Evolutionary conservation across 768 basidiomycete species (phyloP), one percentile per base, ranked within the genome.

Genomic region (Asterophora lycoperdoides): DNA sequence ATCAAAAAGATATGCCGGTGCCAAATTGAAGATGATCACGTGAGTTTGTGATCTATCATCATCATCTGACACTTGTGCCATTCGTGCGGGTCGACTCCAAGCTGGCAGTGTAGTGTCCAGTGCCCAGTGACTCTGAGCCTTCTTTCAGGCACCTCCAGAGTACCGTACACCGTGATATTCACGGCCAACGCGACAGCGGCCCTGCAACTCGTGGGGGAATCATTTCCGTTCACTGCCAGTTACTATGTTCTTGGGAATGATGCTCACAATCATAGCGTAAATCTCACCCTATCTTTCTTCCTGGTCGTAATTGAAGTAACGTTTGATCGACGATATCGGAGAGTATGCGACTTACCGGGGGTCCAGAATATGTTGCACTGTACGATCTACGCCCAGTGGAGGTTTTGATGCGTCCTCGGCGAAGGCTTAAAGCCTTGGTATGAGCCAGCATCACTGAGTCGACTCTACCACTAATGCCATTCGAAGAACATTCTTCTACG

Each of bases 131-230:
- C n/a, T n/a, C n/a, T n/a, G n/a, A n/a, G n/a, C 84, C 5, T 90
- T 89, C 68, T 89, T 93, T 63, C 74, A 76, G 34, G 90, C 89
- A 14, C 76, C 86, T 5, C 73, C 77, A 18, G 86, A 83, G 0
- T 92, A n/a, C n/a, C n/a, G n/a, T n/a, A 89, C 62, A 81, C 86
- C 9, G 88, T 91, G 45, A 72, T 92, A 41, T 92, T 91, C 66
- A 91, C 89, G 3, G 68, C 84, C 8, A 92, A 92, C 60, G 84
- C 89, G 7, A 83, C 84, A 7, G 84, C 75, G 5, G 88, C 89
- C 0, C 71, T 93, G 56, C 90, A 90, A 59, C 75, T 93, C 28
- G 77, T 92, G 34, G 90, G 89, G 29, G 89, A 93, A 64, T 73
- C 87, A 0, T 93, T 82, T 56, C 86, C 85, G 0, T 92, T 90